A percentile compares a stretch with the other conserved stretches of the same genome.
Evolutionary conservation across 805 yeast species (phyloP).

Genomic region (Wickerhamomyces ciferrii): DNA sequence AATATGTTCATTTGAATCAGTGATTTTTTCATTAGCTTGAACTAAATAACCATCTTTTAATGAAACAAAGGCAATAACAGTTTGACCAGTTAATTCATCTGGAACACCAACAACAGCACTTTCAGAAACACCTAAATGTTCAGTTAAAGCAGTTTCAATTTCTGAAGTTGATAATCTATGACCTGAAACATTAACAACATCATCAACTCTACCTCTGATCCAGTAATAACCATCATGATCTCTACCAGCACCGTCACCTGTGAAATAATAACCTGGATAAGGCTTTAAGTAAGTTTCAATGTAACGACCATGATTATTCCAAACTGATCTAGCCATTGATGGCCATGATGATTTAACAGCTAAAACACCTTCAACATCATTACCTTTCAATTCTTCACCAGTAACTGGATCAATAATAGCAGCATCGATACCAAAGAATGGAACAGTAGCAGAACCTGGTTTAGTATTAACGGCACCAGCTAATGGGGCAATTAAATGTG

Average conservation of each 20-base stretch:
- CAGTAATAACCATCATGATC: conserved; percentile 95
- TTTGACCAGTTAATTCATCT: conserved; percentile 97
- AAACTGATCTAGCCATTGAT: conserved; percentile 96
- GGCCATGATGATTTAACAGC: conserved; percentile 95
- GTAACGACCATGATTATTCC: conserved; percentile 80
- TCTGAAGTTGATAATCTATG: conserved; percentile 98
- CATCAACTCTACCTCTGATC: conserved; percentile 98
- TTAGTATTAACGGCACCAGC: conserved; percentile 94
- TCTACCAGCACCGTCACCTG: conserved; percentile 98
- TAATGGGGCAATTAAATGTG: conserved; percentile 89
- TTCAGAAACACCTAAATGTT: conserved; percentile 79
- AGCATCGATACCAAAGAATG: conserved; percentile 93
- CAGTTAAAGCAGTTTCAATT: conserved; percentile 87
- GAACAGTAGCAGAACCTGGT: conserved; percentile 96
- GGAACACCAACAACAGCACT: conserved; percentile 95
- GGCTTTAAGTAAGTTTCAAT: conserved; percentile 91
- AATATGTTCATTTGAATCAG: conserved; percentile 24
- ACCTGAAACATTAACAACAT: conserved; percentile 96
- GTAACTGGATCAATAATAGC: conserved; percentile 89
- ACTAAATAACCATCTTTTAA: conserved; percentile 48
- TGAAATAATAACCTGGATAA: conserved; percentile 89
- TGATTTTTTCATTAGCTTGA: conserved; percentile 23
- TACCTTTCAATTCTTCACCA: conserved; percentile 78
- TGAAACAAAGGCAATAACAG: conserved; percentile 91
- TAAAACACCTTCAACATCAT: conserved; percentile 94